phyloP scores from a whole-genome alignment of 768 basidiomycete species.

The Sarcodon aspratus region DNA sequence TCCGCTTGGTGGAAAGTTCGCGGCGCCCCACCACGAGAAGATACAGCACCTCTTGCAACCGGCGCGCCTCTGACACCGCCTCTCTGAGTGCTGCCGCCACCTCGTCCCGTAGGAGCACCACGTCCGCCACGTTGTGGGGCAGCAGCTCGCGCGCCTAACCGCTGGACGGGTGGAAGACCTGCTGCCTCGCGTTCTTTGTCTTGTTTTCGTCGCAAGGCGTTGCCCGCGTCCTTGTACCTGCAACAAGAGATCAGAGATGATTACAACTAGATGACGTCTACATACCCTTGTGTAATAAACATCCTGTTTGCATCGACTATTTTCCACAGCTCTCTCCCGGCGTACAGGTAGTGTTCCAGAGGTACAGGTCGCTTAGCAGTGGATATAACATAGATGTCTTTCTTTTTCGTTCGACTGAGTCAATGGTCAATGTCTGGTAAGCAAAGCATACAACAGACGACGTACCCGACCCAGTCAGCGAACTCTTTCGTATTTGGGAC shows the following conservation, averaged over 20 bases:
- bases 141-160: conserved; percentile 71
- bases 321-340: conserved; percentile 87
- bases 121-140: conserved; percentile 35
- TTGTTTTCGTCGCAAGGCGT: conserved; percentile 86
- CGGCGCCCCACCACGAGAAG: conserved; percentile 25
- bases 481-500: conserved; percentile 98
- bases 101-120: conserved; percentile 35
- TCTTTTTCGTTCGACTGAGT: conserved; percentile 91
- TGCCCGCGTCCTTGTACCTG: conserved; percentile 85
- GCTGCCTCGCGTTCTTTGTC: conserved; percentile 97
- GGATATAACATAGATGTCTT: conserved; percentile 98
- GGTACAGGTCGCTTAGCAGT: conserved; percentile 95
- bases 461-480: conserved; percentile 98
- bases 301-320: conserved; percentile 77
- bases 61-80: conserved; percentile 29
- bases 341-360: conserved; percentile 92
- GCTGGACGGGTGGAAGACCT: conserved; percentile 78
- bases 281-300: conserved; percentile 63
- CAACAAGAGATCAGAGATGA: conserved; percentile 1
- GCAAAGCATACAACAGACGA: neutral
- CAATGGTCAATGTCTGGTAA: neutral
- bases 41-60: conserved; percentile 20
- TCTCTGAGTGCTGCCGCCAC: conserved; percentile 35
- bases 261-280: conserved; percentile 3
- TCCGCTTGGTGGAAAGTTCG: conserved; percentile 66